A percentile compares a stretch with the other conserved stretches of the same genome.
phyloP scores from a whole-genome alignment of 371 early-diverging fungal genomes.

The Mortierella polycephala region DNA sequence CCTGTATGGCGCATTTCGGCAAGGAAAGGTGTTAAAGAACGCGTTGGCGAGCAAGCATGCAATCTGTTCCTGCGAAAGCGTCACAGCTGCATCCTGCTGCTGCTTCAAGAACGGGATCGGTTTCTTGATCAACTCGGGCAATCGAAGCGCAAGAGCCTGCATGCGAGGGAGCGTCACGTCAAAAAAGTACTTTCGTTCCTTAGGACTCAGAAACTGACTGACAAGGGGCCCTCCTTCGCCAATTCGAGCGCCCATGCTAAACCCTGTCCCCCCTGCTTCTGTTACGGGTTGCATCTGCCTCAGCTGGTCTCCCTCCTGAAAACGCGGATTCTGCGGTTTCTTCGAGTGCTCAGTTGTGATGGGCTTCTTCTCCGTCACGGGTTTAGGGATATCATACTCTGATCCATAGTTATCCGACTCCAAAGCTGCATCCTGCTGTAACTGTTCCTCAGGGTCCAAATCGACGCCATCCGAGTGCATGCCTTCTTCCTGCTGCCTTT shows the following conservation, averaged over 20 bases:
- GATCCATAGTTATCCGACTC: constrained; percentile 18
- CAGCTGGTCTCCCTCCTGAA: background rate
- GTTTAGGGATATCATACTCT: constrained; percentile 5
- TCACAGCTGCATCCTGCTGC: constrained; percentile 49
- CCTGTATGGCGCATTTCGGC: constrained; percentile 39
- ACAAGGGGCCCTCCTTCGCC: constrained; percentile 3
- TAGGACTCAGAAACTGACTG: constrained; percentile 33
- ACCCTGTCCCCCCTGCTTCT: background rate
- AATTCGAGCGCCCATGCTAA: background rate
- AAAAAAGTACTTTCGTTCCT: constrained; percentile 41
- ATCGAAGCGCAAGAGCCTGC: constrained; percentile 40
- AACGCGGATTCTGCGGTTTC: background rate
- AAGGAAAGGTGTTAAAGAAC: constrained; percentile 64
- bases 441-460: constrained; percentile 2
- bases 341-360: background rate
- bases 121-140: constrained; percentile 39
- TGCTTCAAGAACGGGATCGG: constrained; percentile 44
- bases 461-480: constrained; percentile 13
- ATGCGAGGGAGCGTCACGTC: constrained; percentile 45
- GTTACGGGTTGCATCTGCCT: background rate
- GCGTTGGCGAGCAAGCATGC: constrained; percentile 62
- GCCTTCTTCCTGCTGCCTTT: constrained; percentile 1
- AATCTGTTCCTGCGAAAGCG: constrained; percentile 55
- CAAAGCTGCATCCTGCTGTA: constrained; percentile 3
- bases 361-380: background rate